phyloP scores from a whole-genome alignment of 2,329 filamentous ascomycete genomes.

The Trichoderma citrinoviride region DNA sequence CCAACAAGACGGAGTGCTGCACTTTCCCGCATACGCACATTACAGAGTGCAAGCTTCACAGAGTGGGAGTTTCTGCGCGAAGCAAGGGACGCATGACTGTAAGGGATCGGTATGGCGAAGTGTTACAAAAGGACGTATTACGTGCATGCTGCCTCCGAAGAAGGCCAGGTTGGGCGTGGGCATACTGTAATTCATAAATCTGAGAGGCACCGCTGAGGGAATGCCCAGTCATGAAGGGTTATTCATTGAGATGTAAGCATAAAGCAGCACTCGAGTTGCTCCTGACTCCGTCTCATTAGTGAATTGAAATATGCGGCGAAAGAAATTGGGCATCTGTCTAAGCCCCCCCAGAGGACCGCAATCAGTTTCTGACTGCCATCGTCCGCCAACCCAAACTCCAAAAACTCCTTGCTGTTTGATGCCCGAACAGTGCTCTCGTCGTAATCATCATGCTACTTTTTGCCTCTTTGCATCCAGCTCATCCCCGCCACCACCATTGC shows the following conservation, averaged over 20 bases:
- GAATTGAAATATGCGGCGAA: not conserved
- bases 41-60: not conserved
- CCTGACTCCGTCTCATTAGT: not conserved
- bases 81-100: not conserved
- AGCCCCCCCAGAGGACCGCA: not conserved
- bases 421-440: not conserved
- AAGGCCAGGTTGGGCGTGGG: not conserved
- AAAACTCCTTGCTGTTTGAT: constrained; percentile 13
- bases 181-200: constrained; percentile 24
- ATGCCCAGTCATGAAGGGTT: no score
- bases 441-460: constrained; percentile 39
- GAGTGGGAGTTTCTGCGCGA: not conserved
- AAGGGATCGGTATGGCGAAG: not conserved
- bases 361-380: not conserved
- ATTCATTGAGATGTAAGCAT: not conserved
- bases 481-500: constrained; percentile 26
- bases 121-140: not conserved
- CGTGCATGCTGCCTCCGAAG: not conserved
- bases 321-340: not conserved
- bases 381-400: constrained; percentile 3
- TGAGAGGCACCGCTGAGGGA: not conserved
- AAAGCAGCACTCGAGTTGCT: not conserved
- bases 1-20: not conserved
- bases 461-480: constrained; percentile 52
- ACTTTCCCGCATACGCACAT: not conserved